A percentile compares a stretch with the other conserved stretches of the same genome.
Conservation (phyloP, 331 rosid genomes). For the Quercus tomentella region DNA sequence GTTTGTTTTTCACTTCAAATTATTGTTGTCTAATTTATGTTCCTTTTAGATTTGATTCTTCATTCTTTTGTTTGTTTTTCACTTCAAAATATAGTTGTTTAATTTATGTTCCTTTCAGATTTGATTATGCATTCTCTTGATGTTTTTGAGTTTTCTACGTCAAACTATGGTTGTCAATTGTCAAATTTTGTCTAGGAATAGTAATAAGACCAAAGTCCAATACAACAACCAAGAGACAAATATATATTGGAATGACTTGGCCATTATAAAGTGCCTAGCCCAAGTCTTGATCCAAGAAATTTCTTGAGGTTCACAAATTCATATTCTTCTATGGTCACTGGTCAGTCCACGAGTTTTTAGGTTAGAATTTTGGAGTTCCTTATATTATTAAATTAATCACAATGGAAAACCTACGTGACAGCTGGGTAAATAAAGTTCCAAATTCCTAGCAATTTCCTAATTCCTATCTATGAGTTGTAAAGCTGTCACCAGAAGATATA, state of each 20-base stretch:
- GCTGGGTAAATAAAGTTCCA: conserved; percentile 11
- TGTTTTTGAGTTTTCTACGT: not conserved
- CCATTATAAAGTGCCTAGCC: conserved; percentile 2
- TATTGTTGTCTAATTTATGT: too few species aligned
- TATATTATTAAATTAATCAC: conserved; percentile 7
- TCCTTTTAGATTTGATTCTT: too few species aligned
- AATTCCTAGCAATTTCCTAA: conserved; percentile 17
- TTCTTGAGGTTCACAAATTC: conserved; percentile 3
- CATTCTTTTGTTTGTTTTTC: too few species aligned
- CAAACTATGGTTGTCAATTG: not conserved
- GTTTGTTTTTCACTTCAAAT: conserved; percentile 5
- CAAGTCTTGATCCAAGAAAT: conserved; percentile 8
- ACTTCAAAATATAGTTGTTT: conserved; percentile 1
- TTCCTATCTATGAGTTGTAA: conserved; percentile 33
- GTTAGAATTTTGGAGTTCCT: conserved; percentile 3
- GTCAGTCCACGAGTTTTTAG: conserved; percentile 18
- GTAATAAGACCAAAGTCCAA: too few species aligned
- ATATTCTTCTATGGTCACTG: conserved; percentile 14
- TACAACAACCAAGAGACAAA: conserved; percentile 15
- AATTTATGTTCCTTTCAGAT: not conserved
- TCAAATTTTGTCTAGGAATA: not conserved
- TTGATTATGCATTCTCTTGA: conserved; percentile 22
- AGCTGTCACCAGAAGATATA: conserved; percentile 21
- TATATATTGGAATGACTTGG: conserved; percentile 40
- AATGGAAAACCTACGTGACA: conserved; percentile 27